These are phyloP conservation scores for Auriscalpium orientale DNA, from an alignment of 768 basidiomycete genomes.

Conservation along the genomic window DNA sequence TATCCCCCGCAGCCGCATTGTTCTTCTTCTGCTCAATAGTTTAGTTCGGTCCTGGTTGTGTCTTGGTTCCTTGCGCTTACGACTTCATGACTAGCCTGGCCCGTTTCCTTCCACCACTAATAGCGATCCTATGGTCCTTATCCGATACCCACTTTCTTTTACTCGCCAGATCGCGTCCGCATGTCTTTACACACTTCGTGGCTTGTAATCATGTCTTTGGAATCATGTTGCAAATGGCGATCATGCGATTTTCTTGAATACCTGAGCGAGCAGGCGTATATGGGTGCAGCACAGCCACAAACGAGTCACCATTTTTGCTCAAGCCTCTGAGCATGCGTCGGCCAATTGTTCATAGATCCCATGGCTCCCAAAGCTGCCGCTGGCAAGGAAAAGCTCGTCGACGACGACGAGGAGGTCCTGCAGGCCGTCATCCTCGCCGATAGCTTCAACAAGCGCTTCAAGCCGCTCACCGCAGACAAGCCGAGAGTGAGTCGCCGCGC, in stretches of 20 bases:
- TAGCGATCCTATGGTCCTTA: conserved; percentile 45
- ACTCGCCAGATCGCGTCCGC: conserved; percentile 45
- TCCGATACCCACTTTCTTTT: conserved; percentile 36
- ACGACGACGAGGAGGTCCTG: conserved; percentile 76
- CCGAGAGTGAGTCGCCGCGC: conserved; percentile 58
- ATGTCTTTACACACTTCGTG: conserved; percentile 44
- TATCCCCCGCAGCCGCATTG: conserved; percentile 22
- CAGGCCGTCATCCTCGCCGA: conserved; percentile 96
- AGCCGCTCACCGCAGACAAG: conserved; percentile 80
- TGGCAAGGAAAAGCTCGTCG: conserved; percentile 57
- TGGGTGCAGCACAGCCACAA: too few species aligned
- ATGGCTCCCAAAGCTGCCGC: conserved; percentile 62
- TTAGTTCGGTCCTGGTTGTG: conserved; percentile 53
- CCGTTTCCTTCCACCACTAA: conserved; percentile 54
- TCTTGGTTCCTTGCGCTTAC: conserved; percentile 42
- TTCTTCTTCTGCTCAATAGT: conserved; percentile 25
- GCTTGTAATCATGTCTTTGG: conserved; percentile 46
- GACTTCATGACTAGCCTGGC: conserved; percentile 57
- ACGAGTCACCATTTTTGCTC: neutral
- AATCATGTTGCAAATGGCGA: conserved; percentile 4
- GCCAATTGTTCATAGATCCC: too few species aligned
- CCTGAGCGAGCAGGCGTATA: too few species aligned
- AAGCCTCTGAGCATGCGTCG: neutral
- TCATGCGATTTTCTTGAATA: too few species aligned
- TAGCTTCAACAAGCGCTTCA: conserved; percentile 90